Evolutionary conservation across 2,329 filamentous ascomycete species (phyloP).

Genomic region (Talaromyces sp.): DNA sequence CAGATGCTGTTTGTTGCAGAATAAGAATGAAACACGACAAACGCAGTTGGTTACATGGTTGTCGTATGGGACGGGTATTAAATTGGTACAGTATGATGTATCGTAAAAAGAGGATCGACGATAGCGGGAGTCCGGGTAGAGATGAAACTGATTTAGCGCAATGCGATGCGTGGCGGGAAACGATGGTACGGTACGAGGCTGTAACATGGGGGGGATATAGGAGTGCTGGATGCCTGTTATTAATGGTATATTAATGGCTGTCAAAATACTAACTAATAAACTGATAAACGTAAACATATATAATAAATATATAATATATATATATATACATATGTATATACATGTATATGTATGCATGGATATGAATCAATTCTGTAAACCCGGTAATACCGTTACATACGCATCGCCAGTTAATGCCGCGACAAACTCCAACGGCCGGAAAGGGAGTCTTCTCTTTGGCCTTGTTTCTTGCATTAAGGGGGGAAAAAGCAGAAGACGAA

Average conservation of each 20-base stretch:
- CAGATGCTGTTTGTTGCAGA: too few relatives aligned
- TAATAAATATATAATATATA: neutral
- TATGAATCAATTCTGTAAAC: neutral
- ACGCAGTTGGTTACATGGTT: too few relatives aligned
- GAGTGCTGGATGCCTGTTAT: too few relatives aligned
- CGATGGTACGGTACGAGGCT: neutral
- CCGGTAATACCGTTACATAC: neutral
- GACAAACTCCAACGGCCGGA: neutral
- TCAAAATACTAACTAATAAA: too few relatives aligned
- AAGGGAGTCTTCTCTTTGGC: neutral
- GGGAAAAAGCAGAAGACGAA: constrained; percentile 4
- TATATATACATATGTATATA: too few relatives aligned
- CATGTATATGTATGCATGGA: neutral
- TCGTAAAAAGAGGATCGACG: neutral
- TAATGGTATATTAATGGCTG: neutral
- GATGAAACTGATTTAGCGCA: neutral
- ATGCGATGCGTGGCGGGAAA: neutral
- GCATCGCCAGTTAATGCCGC: neutral
- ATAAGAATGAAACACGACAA: too few relatives aligned
- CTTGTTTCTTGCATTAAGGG: neutral
- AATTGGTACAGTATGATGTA: neutral
- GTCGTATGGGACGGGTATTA: too few relatives aligned
- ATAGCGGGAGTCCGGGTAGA: neutral
- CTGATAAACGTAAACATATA: neutral
- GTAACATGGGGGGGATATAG: too few relatives aligned